These are phyloP conservation scores for Alternaria gansuensis DNA, from an alignment of 2,329 filamentous ascomycete species.

Conservation along the genomic window DNA sequence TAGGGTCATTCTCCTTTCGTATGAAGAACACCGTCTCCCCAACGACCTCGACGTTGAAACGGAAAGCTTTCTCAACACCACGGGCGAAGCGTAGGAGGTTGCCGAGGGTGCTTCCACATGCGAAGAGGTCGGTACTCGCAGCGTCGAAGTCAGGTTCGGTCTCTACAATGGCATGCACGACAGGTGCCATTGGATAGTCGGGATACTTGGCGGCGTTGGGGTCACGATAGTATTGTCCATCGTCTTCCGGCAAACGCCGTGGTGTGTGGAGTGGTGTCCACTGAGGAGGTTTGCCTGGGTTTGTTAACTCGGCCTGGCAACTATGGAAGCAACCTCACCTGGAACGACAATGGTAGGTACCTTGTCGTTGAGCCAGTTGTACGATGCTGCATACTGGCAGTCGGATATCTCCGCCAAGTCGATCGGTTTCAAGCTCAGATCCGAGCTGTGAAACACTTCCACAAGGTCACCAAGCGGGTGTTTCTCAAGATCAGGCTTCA, in stretches of 20 bases:
- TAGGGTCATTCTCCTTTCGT: conserved; percentile 68
- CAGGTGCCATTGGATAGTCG: conserved; percentile 61
- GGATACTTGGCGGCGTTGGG: conserved; percentile 63
- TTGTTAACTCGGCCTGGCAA: conserved; percentile 11
- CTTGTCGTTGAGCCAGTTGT: conserved; percentile 59
- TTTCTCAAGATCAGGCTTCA: conserved; percentile 37
- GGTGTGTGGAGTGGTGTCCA: conserved; percentile 59
- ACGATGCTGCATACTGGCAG: conserved; percentile 60
- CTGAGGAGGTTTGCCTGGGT: conserved; percentile 59
- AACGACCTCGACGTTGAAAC: conserved; percentile 66
- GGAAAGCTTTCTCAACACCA: conserved; percentile 60
- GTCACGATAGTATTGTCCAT: conserved; percentile 63
- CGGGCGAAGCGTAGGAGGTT: conserved; percentile 67
- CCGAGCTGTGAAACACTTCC: conserved; percentile 24
- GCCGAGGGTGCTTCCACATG: conserved; percentile 68
- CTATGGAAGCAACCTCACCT: conserved; percentile 27
- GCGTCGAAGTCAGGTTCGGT: conserved; percentile 51
- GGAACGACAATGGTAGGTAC: conserved; percentile 52
- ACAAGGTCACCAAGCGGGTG: conserved; percentile 46
- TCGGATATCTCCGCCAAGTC: conserved; percentile 47
- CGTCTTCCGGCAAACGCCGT: conserved; percentile 56
- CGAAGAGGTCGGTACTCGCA: conserved; percentile 63
- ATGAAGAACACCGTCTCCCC: conserved; percentile 69
- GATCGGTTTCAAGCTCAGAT: conserved; percentile 15
- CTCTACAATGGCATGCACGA: conserved; percentile 56